Percentiles rank a stretch among this genome's conserved stretches.
Conservation (phyloP, 2,329 filamentous ascomycete species). For the Clonostachys rosea region DNA sequence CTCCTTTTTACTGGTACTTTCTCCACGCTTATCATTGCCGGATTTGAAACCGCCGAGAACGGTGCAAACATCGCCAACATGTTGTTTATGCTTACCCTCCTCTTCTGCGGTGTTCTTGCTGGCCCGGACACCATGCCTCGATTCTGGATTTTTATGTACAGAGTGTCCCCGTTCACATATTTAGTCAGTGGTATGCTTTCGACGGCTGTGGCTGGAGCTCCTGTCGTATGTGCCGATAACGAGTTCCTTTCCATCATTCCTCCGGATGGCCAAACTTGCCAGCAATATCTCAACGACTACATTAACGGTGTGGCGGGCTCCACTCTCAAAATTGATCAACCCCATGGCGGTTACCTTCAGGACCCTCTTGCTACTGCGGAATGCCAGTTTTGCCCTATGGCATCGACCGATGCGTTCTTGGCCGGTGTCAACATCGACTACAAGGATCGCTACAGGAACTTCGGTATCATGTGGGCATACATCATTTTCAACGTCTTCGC, state of each 20-base stretch:
- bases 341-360: conserved; percentile 43
- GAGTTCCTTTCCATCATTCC: conserved; percentile 63
- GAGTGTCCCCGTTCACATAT: conserved; percentile 71
- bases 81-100: conserved; percentile 56
- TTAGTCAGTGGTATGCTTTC: conserved; percentile 62
- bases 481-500: conserved; percentile 53
- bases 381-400: conserved; percentile 53
- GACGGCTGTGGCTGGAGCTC: conserved; percentile 56
- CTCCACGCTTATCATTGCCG: conserved; percentile 71
- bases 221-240: conserved; percentile 55
- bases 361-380: conserved; percentile 37
- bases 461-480: conserved; percentile 58
- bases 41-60: conserved; percentile 61
- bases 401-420: conserved; percentile 48
- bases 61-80: conserved; percentile 64
- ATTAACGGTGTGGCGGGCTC: conserved; percentile 18
- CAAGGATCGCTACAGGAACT: conserved; percentile 62
- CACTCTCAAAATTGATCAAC: neutral
- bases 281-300: conserved; percentile 52
- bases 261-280: conserved; percentile 46
- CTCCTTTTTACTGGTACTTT: conserved; percentile 80
- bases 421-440: conserved; percentile 45
- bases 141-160: conserved; percentile 78
- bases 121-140: conserved; percentile 56
- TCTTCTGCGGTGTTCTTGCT: conserved; percentile 50